phyloP scores from a whole-genome alignment of 805 yeast species.

The Kluyveromyces dobzhanskii region DNA sequence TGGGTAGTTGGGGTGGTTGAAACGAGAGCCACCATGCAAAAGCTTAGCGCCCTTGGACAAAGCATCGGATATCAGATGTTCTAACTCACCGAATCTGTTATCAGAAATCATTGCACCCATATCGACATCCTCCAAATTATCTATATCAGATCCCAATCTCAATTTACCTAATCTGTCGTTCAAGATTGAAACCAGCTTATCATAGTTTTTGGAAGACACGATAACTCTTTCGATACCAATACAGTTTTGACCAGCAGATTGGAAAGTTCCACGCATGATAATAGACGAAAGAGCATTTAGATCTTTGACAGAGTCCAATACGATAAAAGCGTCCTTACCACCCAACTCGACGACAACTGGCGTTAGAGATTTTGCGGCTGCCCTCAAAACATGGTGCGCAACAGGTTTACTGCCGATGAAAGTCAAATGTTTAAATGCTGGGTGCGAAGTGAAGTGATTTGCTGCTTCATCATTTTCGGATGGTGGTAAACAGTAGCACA shows the following conservation, averaged over 20 bases:
- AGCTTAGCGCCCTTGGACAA: conserved; percentile 74
- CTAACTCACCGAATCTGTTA: conserved; percentile 60
- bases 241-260: conserved; percentile 96
- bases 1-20: conserved; percentile 84
- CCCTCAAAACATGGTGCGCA: conserved; percentile 76
- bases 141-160: conserved; percentile 85
- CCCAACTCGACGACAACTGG: conserved; percentile 96
- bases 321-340: conserved; percentile 88
- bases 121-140: conserved; percentile 82
- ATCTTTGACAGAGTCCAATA: conserved; percentile 70
- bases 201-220: conserved; percentile 65
- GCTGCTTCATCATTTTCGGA: conserved; percentile 36
- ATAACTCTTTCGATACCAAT: conserved; percentile 95
- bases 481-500: conserved; percentile 82
- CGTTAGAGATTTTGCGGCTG: conserved; percentile 80
- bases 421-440: conserved; percentile 77
- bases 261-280: conserved; percentile 91
- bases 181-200: conserved; percentile 48
- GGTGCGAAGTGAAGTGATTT: conserved; percentile 76
- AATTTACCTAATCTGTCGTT: conserved; percentile 48
- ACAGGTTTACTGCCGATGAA: conserved; percentile 95
- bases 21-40: conserved; percentile 73
- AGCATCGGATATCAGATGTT: conserved; percentile 62
- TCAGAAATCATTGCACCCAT: conserved; percentile 94
- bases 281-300: conserved; percentile 58